Conservation (phyloP, 345 rosid genomes). For the Nephelium lappaceum region DNA sequence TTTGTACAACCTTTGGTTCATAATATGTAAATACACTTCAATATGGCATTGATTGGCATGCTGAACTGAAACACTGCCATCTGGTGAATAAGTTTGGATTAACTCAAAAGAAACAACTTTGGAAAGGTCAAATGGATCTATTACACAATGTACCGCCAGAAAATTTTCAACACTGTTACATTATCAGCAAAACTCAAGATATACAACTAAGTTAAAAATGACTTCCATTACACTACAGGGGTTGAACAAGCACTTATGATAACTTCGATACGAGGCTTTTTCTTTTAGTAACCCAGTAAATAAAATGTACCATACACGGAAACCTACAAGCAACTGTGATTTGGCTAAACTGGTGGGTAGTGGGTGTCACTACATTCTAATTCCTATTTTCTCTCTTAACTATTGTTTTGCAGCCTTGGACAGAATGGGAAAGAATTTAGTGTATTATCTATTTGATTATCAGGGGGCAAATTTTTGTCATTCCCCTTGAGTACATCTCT, state of each 20-base stretch:
- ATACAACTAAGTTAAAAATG: not conserved
- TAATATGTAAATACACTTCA: too few species aligned
- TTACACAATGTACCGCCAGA: not conserved
- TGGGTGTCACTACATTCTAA: not conserved
- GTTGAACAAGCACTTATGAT: not conserved
- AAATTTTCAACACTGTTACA: constrained; percentile 2
- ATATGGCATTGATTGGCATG: too few species aligned
- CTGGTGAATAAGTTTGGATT: not conserved
- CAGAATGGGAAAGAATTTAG: not conserved
- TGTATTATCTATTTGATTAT: constrained; percentile 2
- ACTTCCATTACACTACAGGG: not conserved
- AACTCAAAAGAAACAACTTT: not conserved
- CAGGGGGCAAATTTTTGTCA: not conserved
- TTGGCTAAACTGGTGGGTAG: not conserved
- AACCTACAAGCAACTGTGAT: not conserved
- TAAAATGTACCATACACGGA: not conserved
- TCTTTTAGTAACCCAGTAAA: not conserved
- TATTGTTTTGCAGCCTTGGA: not conserved
- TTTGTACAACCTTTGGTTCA: too few species aligned
- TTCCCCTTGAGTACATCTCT: constrained; percentile 17
- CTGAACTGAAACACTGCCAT: too few species aligned
- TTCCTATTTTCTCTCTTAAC: constrained; percentile 8
- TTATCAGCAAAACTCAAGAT: not conserved
- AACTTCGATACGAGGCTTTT: not conserved
- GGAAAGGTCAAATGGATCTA: not conserved